These are phyloP conservation scores for Eragrostis tef DNA, from an alignment of 202 grass and related monocot species.

Conservation along the genomic window DNA sequence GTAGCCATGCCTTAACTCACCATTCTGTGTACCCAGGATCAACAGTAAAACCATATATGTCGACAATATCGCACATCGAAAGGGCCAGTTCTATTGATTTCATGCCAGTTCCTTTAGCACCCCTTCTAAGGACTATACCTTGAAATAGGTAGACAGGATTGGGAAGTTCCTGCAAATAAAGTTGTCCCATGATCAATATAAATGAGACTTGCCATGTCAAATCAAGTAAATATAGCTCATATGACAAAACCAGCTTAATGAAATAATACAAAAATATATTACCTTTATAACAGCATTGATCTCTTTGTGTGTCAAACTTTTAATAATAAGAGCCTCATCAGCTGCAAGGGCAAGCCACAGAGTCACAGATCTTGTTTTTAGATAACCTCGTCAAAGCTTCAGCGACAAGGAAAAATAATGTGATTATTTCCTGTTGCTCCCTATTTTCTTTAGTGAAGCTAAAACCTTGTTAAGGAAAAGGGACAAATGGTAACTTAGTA, in stretches of 20 bases:
- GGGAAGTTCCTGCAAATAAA: slow-evolving; percentile 76
- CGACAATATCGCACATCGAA: slow-evolving; percentile 93
- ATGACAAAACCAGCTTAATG: slow-evolving; percentile 18
- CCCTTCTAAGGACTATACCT: slow-evolving; percentile 93
- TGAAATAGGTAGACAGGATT: slow-evolving; percentile 99
- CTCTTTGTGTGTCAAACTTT: slow-evolving; percentile 89
- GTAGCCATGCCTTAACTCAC: slow-evolving; percentile 54
- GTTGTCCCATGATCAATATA: slow-evolving; percentile 28
- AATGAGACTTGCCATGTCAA: slow-evolving; percentile 28
- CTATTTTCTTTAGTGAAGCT: neutral
- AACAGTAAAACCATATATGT: slow-evolving; percentile 94
- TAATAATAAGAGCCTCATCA: slow-evolving; percentile 94
- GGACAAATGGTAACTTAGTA: slow-evolving; percentile 17
- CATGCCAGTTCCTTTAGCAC: slow-evolving; percentile 99
- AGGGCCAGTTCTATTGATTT: slow-evolving; percentile 95
- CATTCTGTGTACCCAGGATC: slow-evolving; percentile 96
- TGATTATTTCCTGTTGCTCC: slow-evolving; percentile 13
- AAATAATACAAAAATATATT: slow-evolving; percentile 25
- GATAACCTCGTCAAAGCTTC: neutral
- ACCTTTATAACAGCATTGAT: slow-evolving; percentile 93
- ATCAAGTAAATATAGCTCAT: slow-evolving; percentile 27
- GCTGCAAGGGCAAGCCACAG: slow-evolving; percentile 57
- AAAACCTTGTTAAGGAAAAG: slow-evolving; percentile 30
- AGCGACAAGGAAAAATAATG: slow-evolving; percentile 19
- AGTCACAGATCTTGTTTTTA: slow-evolving; percentile 32